phyloP scores from a whole-genome alignment of 2,329 filamentous ascomycete genomes.

The Alternaria solani region DNA sequence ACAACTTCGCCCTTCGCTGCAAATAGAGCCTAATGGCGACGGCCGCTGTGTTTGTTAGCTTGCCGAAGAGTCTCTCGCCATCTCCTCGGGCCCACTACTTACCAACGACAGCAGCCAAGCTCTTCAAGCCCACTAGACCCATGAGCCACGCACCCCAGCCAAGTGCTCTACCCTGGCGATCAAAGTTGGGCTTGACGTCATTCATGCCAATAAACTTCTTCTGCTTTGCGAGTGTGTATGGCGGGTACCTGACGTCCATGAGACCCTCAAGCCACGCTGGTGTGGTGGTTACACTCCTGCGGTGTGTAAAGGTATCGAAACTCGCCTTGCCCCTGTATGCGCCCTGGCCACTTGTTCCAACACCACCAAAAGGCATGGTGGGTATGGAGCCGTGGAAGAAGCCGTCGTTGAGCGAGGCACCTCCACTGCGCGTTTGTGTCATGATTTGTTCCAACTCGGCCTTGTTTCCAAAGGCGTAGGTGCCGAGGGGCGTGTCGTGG shows the following conservation, averaged over 20 bases:
- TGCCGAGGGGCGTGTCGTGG: slow-evolving; percentile 80
- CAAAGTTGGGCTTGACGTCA: slow-evolving; percentile 66
- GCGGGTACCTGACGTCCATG: slow-evolving; percentile 72
- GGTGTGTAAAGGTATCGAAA: slow-evolving; percentile 73
- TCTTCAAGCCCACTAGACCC: slow-evolving; percentile 41
- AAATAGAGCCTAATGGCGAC: slow-evolving; percentile 12
- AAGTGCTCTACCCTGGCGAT: slow-evolving; percentile 60
- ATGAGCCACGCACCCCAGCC: slow-evolving; percentile 47
- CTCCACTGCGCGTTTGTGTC: slow-evolving; percentile 59
- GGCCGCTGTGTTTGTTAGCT: slow-evolving; percentile 11
- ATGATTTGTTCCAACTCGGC: slow-evolving; percentile 74
- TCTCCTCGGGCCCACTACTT: slow-evolving; percentile 38
- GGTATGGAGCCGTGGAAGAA: slow-evolving; percentile 76
- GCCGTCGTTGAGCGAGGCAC: slow-evolving; percentile 62
- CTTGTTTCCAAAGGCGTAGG: slow-evolving; percentile 87
- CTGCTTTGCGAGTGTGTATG: slow-evolving; percentile 64
- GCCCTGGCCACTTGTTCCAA: slow-evolving; percentile 80
- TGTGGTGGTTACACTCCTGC: slow-evolving; percentile 66
- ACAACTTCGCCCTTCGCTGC: slow-evolving; percentile 15
- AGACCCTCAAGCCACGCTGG: slow-evolving; percentile 73
- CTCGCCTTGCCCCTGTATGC: slow-evolving; percentile 79
- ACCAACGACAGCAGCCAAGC: slow-evolving; percentile 42
- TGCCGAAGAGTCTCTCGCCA: neutral
- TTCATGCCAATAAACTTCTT: slow-evolving; percentile 61
- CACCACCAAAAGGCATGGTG: slow-evolving; percentile 81